These are phyloP conservation scores for Phytophthora ramorum DNA, from an alignment of 352 stramenopile genomes.

Conservation along the genomic window DNA sequence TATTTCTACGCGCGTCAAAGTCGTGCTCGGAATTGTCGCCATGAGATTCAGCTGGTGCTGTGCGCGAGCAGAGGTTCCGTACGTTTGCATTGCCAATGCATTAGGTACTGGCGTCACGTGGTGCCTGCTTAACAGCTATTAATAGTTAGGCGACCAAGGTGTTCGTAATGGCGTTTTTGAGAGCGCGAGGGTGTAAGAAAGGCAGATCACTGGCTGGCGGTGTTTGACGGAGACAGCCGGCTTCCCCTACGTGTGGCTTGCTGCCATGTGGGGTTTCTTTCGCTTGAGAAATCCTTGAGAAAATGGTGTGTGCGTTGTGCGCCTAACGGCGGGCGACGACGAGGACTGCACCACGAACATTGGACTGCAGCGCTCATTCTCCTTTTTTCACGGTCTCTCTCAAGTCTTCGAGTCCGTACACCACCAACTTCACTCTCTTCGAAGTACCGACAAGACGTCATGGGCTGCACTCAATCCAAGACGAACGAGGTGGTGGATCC, in stretches of 20 bases:
- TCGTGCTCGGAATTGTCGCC: too few species aligned
- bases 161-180: slow-evolving; percentile 24
- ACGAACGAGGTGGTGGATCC: slow-evolving; percentile 46
- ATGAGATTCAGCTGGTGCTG: too few species aligned
- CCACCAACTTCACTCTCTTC: neutral
- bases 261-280: neutral
- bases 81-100: neutral
- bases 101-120: slow-evolving; percentile 2
- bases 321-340: slow-evolving; percentile 8
- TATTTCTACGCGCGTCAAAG: too few species aligned
- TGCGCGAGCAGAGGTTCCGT: neutral
- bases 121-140: neutral
- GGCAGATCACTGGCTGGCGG: slow-evolving; percentile 10
- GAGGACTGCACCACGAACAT: slow-evolving; percentile 1
- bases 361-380: slow-evolving; percentile 18
- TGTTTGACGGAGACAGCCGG: slow-evolving; percentile 12
- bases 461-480: slow-evolving; percentile 73
- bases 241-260: slow-evolving; percentile 7
- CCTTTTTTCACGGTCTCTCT: slow-evolving; percentile 18
- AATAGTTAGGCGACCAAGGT: neutral
- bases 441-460: slow-evolving; percentile 24
- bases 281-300: slow-evolving; percentile 22
- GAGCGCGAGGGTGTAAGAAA: slow-evolving; percentile 21
- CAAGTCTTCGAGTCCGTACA: slow-evolving; percentile 15
- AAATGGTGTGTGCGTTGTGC: slow-evolving; percentile 2